A percentile compares a stretch with the other conserved stretches of the same genome.
These are phyloP conservation scores for Physaria fendleri DNA, from an alignment of 345 rosid species.

Conservation along the genomic window DNA sequence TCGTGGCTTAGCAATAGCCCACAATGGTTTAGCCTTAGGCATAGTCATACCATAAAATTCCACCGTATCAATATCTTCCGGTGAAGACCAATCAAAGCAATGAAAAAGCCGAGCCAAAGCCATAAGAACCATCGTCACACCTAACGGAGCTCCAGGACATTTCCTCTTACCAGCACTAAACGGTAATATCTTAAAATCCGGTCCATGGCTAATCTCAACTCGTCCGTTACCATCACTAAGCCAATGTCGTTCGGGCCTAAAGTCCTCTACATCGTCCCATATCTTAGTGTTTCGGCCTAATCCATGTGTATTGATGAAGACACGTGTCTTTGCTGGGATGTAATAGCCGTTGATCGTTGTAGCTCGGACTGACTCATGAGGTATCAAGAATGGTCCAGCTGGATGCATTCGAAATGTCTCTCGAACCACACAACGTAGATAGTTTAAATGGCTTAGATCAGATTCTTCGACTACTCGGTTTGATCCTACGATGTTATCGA, in stretches of 20 bases:
- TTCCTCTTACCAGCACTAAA: slow-evolving; percentile 87
- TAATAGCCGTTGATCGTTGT: slow-evolving; percentile 66
- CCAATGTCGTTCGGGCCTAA: slow-evolving; percentile 81
- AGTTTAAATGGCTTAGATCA: slow-evolving; percentile 60
- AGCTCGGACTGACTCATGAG: slow-evolving; percentile 65
- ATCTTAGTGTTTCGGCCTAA: slow-evolving; percentile 65
- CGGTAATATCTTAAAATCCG: slow-evolving; percentile 80
- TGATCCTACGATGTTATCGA: slow-evolving; percentile 56
- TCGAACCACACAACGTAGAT: slow-evolving; percentile 84
- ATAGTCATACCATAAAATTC: slow-evolving; percentile 95
- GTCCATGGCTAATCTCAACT: slow-evolving; percentile 89
- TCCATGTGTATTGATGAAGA: slow-evolving; percentile 89
- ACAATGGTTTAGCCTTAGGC: slow-evolving; percentile 74
- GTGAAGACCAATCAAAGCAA: slow-evolving; percentile 66
- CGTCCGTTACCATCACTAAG: slow-evolving; percentile 44
- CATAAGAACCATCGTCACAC: slow-evolving; percentile 71
- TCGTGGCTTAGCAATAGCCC: slow-evolving; percentile 62
- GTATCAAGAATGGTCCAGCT: slow-evolving; percentile 88
- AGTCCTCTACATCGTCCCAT: slow-evolving; percentile 67
- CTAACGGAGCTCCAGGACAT: slow-evolving; percentile 93
- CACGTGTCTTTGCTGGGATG: slow-evolving; percentile 79
- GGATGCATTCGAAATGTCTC: slow-evolving; percentile 96
- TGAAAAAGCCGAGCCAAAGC: slow-evolving; percentile 89
- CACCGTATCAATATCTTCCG: slow-evolving; percentile 47
- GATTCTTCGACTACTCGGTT: slow-evolving; percentile 64